Evolutionary conservation across 2,329 filamentous ascomycete species (phyloP).

Genomic region (Xylaria arbuscula): DNA sequence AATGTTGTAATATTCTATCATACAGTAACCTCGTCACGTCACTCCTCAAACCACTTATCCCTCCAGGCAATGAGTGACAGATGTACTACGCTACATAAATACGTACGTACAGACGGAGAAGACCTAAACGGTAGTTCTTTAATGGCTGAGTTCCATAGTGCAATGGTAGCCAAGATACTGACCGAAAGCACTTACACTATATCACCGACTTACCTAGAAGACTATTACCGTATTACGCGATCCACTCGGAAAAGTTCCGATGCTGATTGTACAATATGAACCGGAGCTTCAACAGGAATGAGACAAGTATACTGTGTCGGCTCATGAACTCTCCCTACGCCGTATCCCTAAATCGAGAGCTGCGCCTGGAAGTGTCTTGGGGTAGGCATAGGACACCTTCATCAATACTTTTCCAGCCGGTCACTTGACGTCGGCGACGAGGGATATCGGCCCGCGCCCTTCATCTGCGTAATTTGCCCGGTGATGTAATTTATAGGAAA

Average conservation of each 20-base stretch:
- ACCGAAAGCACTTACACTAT: background rate
- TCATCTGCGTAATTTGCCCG: slow-evolving; percentile 5
- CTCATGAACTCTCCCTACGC: background rate
- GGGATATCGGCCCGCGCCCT: slow-evolving; percentile 26
- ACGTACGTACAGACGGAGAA: background rate
- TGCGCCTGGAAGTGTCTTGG: background rate
- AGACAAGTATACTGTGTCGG: background rate
- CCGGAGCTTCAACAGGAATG: slow-evolving; percentile 1
- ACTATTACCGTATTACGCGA: slow-evolving; percentile 2
- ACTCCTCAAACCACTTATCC: background rate
- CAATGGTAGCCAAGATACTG: background rate
- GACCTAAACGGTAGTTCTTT: background rate
- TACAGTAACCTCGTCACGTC: slow-evolving; percentile 22
- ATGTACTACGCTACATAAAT: background rate
- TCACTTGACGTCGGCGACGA: background rate
- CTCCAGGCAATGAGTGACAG: background rate
- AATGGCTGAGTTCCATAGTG: background rate
- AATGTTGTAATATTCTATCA: slow-evolving; percentile 9
- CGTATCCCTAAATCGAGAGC: background rate
- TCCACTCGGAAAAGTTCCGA: slow-evolving; percentile 14
- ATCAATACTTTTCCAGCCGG: background rate
- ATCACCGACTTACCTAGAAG: slow-evolving; percentile 8
- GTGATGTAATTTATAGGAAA: slow-evolving; percentile 30
- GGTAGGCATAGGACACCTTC: background rate
- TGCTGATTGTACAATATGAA: slow-evolving; percentile 12